phyloP scores from a whole-genome alignment of 208 protist species.

The Leishmania turanica region DNA sequence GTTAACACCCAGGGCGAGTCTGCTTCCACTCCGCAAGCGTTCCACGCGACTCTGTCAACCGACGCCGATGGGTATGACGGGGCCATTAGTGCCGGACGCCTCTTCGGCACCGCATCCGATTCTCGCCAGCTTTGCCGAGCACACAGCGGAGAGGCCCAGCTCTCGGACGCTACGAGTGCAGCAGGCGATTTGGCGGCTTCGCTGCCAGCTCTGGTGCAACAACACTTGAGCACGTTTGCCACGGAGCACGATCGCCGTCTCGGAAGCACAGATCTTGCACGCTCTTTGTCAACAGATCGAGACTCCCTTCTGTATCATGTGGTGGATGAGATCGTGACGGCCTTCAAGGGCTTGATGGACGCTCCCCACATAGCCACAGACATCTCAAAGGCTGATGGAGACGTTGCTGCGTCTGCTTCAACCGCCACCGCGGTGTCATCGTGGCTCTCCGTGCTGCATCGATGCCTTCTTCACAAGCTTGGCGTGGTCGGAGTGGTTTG shows the following conservation, averaged over 20 bases:
- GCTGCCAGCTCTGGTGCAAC: not conserved
- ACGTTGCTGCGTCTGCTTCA: not conserved
- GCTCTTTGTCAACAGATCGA: not conserved
- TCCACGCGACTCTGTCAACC: not conserved
- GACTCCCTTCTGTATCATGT: slow-evolving; percentile 2
- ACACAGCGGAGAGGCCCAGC: not conserved
- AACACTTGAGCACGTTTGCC: slow-evolving; percentile 3
- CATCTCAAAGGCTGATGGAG: not conserved
- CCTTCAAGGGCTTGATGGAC: not conserved
- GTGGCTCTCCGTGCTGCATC: slow-evolving; percentile 7
- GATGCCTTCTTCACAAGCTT: not conserved
- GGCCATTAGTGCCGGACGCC: not conserved
- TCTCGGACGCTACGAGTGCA: not conserved
- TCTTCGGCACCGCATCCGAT: not conserved
- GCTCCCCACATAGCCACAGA: too few relatives aligned
- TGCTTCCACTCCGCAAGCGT: not conserved
- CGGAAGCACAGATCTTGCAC: not conserved
- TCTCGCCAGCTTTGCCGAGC: not conserved
- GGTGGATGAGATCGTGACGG: slow-evolving; percentile 1
- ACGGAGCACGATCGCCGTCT: slow-evolving; percentile 1
- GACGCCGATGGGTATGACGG: not conserved
- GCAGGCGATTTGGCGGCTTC: not conserved
- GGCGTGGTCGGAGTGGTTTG: not conserved
- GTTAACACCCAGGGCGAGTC: not conserved
- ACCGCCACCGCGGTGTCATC: not conserved